phyloP scores from a whole-genome alignment of 805 yeast genomes.

The Ogataea dorogensis region DNA sequence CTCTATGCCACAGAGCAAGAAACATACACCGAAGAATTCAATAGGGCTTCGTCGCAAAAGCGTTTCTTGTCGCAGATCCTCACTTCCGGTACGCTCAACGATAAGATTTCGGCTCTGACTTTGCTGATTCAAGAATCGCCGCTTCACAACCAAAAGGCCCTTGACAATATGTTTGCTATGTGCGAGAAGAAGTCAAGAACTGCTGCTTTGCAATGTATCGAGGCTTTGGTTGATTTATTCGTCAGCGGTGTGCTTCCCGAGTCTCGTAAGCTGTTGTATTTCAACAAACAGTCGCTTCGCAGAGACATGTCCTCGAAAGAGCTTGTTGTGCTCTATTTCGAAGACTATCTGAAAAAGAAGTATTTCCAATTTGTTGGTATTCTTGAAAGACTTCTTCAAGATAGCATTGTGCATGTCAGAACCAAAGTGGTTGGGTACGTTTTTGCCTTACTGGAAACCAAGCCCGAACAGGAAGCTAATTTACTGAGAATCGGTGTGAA shows the following conservation, averaged over 20 bases:
- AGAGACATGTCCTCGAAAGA: slow-evolving; percentile 48
- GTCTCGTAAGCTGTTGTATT: slow-evolving; percentile 75
- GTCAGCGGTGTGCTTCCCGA: slow-evolving; percentile 83
- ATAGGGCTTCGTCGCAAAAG: slow-evolving; percentile 74
- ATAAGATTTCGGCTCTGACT: slow-evolving; percentile 93
- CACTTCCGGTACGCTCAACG: slow-evolving; percentile 88
- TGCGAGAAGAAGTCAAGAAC: slow-evolving; percentile 92
- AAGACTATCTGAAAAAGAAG: slow-evolving; percentile 77
- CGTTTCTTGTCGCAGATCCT: slow-evolving; percentile 87
- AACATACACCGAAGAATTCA: slow-evolving; percentile 67
- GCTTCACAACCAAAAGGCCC: slow-evolving; percentile 77
- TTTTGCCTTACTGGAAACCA: slow-evolving; percentile 74
- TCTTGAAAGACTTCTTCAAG: slow-evolving; percentile 81
- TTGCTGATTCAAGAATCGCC: slow-evolving; percentile 94
- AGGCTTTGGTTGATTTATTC: slow-evolving; percentile 85
- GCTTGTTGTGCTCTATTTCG: slow-evolving; percentile 77
- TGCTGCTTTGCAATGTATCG: slow-evolving; percentile 86
- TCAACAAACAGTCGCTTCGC: slow-evolving; percentile 69
- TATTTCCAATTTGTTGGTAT: slow-evolving; percentile 75
- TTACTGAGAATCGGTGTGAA: slow-evolving; percentile 85
- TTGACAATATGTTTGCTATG: slow-evolving; percentile 72
- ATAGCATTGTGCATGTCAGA: slow-evolving; percentile 85
- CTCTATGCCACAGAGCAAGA: slow-evolving; percentile 70
- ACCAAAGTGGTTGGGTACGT: slow-evolving; percentile 72
- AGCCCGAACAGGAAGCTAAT: slow-evolving; percentile 97